Base-by-base conservation (phyloP, 1,284 basidiomycete genomes). In the Volvariella volvacea region DNA sequence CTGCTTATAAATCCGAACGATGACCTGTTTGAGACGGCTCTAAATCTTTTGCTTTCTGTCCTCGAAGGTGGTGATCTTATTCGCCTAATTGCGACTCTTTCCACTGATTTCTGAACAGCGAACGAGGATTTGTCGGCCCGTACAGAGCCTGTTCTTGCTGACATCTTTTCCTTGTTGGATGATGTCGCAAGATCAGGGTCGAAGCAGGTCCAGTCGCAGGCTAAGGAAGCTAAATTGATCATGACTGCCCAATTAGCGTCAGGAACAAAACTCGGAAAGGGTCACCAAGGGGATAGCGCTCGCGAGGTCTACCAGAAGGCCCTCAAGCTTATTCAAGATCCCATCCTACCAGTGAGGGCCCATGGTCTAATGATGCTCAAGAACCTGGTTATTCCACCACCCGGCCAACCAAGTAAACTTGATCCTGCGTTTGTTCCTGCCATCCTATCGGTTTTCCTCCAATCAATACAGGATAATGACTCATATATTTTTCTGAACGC, bases 401-500 rank as follows among this genome's bases (percentile, higher is more conserved):
- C 52, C 33, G 49, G 46, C 41, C 50, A 40, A 46, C 49, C 52
- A 32, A 44, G 55, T 22, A 55, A 65, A 31, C 53, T 74, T 9
- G 75, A 82, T 50, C 62, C 67, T 2, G 83, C 87, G 0, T 71
- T 96, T 12, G 64, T 87, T 3, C 91, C 92, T 1, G 83, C 83
- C 1, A 89, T 97, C 52, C 67, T 94, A 37, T 88, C 90, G 38
- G 85, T 97, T 42, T 94, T 96, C 60, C 64, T 96, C 49, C 81
- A 90, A 55, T 78, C 84, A 0, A 66, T 96, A 2, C 86, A 92
- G 57, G 92, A 97, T 55, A 88, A 94, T 41, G 95, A 99, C 59
- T 92, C 89, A 25, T 98, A 94, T 63, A 83, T 98, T 47, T 98
- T 93, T 61, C 68, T 98, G 45, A 94, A 94, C 57, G 92, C 91